Base-by-base conservation (phyloP, 1,284 basidiomycete genomes). In the Rhodotorula sp. region DNA sequence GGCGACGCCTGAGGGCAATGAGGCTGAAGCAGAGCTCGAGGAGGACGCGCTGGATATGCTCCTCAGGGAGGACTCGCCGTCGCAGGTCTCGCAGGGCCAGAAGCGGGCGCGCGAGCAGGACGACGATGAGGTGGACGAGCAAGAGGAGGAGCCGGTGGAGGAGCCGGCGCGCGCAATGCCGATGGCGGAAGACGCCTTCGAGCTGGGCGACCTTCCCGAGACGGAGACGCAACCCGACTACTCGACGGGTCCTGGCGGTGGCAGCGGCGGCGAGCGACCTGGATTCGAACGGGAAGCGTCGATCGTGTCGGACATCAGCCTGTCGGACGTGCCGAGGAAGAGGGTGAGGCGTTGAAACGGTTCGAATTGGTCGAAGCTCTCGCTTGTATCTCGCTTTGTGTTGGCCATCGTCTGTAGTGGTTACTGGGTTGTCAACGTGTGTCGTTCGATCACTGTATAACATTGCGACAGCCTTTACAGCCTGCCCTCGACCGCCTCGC, bases 301-400 rank as follows among this genome's bases (percentile, higher is more conserved):
- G 20, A 48, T 52, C 44, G 62, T 52, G 22, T 66, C 64, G 15
- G n/a, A 18, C 7, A 28, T 56, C 54, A 69, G 67, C 44, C 30
- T 72, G 40, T 37, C 59, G 6, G 70, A 72, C 30, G 7, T 72
- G 51, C 58, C 59, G 65, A 58, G 30, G 48, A 58, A 53, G 58
- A 59, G 48, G 66, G 59, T 55, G 15, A 46, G 55, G 54, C 48
- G 59, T 26, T 65, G 64, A 65, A 6, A 13, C n/a, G 55, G 16
- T 44, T 13, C 40, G 40, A 34, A 10, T 34, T 10, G 40, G 40
- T 44, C 40, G 40, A 44, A 44, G 40, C 40, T 34, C 24, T 40
- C 15, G 13, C 8, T 24, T 26, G 34, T 44, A 13, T 44, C 34
- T 44, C 34, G 24, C n/a, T 56, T 26, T 28, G 53, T 55, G 31